phyloP scores from a whole-genome alignment of 73 alveolate genomes.

The Tetrahymena borealis region DNA sequence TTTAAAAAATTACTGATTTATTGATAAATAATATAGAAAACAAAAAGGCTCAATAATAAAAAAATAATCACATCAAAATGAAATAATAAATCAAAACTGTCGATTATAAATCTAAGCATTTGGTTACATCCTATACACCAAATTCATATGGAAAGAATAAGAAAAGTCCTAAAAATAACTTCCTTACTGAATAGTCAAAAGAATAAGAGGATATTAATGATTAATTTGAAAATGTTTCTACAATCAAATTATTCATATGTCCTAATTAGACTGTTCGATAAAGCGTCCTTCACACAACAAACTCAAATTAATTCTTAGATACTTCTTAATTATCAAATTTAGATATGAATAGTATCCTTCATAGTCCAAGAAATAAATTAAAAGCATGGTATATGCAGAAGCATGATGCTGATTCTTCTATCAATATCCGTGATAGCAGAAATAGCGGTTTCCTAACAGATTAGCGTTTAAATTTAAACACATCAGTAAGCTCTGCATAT shows the following conservation, averaged over 20 bases:
- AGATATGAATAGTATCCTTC: not conserved
- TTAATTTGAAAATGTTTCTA: no score
- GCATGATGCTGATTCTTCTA: not conserved
- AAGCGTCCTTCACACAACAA: not conserved
- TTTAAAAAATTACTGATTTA: no score
- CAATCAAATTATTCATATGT: not conserved
- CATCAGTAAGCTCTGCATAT: not conserved
- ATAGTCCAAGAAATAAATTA: not conserved
- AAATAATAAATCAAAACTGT: no score
- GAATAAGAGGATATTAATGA: no score
- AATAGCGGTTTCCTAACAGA: not conserved
- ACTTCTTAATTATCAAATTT: not conserved
- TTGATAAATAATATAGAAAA: no score
- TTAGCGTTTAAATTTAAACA: not conserved
- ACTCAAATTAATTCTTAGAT: not conserved
- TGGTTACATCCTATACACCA: no score
- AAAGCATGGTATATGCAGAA: not conserved
- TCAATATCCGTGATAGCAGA: not conserved
- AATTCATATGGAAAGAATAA: no score
- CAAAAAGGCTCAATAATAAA: no score
- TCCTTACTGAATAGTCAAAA: no score
- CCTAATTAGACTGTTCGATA: not conserved
- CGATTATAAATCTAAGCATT: no score
- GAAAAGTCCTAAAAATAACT: no score
- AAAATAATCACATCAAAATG: no score